Base-by-base conservation (phyloP, 805 yeast species). In the Yamadazyma phyllophila region DNA sequence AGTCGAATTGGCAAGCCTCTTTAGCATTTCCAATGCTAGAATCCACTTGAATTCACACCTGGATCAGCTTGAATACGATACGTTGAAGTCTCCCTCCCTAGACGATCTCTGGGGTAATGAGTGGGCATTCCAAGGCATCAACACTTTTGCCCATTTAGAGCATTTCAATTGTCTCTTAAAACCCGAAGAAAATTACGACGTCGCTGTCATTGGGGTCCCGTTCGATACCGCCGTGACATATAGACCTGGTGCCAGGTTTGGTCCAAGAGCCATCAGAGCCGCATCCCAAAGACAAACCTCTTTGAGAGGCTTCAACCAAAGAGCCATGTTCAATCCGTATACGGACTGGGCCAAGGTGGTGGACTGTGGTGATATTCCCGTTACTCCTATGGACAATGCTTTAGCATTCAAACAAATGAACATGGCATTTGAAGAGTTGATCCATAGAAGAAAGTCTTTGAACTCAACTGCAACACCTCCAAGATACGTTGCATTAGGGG, bases 161-260 rank as follows among this genome's bases (percentile, higher is more conserved):
- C 73, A 77, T 46, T 69, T 76, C 33, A 72, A 71, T 47, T 88
- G 96, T 59, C 70, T 87, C 15, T 39, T 76, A 2, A 63, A 78
- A 34, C 62, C 77, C 36, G 69, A 73, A 4, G 49, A 60, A 7
- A 56, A 67, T 1, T 88, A 74, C 53, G 96, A 88, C 54, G 76
- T 88, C 40, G 96, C 83, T 0, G 52, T 88, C 11, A 73, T 87
- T 45, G 96, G 96, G 4, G 83, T 85, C 1, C 95, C 95, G 0
- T 88, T 87, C 55, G 96, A 87, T 58, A 87, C 94, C 6, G 92
- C 92, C 0, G 83, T 82, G 0, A 76, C 90, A 0, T 87, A 81
- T 61, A 73, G 95, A 41, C 77, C 91, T 0, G 95, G 96, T 6
- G 91, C 95, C 2, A 66, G 96, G 44, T 87, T 87, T 63, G 96